These are phyloP conservation scores for Chlorella variabilis DNA, from an alignment of 163 green algal genomes.

Conservation along the genomic window DNA sequence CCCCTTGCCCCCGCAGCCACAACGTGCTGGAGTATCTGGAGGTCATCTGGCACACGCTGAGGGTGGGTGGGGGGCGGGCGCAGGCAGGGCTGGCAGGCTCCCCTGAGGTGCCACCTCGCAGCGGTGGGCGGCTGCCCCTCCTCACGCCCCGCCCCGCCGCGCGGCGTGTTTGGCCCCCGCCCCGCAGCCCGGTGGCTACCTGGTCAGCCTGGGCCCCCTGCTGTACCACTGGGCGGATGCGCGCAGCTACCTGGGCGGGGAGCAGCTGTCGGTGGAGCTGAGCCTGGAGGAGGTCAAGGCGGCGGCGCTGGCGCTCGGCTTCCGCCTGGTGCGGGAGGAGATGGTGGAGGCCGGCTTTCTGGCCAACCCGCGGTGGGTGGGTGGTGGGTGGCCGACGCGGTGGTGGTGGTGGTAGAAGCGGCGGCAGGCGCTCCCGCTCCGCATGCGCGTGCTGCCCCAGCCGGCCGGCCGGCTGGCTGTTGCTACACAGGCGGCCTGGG, in stretches of 20 bases:
- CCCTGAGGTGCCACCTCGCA: no score
- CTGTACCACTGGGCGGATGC: constrained; percentile 95
- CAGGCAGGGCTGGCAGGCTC: no score
- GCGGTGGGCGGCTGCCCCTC: no score
- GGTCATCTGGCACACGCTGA: constrained; percentile 68
- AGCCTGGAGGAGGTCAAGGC: constrained; percentile 74
- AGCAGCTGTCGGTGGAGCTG: constrained; percentile 84
- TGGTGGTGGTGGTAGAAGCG: no score
- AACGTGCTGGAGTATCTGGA: constrained; percentile 97
- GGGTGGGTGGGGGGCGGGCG: constrained; percentile 22
- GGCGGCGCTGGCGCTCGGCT: constrained; percentile 57
- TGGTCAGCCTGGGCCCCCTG: constrained; percentile 96
- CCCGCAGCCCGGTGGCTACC: constrained; percentile 72
- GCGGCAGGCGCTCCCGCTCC: no score
- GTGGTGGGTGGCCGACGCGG: not conserved
- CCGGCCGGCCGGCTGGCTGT: no score
- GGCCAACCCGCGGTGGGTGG: constrained; percentile 40
- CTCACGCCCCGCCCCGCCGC: no score
- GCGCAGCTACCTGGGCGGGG: constrained; percentile 56
- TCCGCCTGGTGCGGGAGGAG: constrained; percentile 39
- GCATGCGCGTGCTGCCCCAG: no score
- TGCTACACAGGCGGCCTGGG: no score
- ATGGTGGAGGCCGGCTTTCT: constrained; percentile 49
- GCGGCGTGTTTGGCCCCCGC: no score
- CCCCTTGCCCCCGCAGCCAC: constrained; percentile 59